Conservation (phyloP, 1,284 basidiomycete species). For the Apiotrichum sp. region DNA sequence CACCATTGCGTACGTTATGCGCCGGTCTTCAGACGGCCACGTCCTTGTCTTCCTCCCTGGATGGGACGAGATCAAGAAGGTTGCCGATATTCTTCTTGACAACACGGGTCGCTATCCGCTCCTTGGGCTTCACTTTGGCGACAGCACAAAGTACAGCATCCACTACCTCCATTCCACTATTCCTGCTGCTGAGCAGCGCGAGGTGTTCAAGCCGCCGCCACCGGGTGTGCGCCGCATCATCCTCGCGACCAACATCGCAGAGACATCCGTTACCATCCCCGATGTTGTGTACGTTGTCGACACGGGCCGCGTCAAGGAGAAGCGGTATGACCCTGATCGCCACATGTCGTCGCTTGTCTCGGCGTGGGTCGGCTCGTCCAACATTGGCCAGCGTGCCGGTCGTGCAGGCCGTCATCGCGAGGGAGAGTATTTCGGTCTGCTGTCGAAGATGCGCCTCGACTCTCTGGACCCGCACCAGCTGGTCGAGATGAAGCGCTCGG, state of each 20-base stretch:
- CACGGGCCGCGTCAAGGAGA: conserved; percentile 81
- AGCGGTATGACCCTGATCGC: conserved; percentile 80
- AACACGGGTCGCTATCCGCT: conserved; percentile 49
- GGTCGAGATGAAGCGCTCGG: conserved; percentile 94
- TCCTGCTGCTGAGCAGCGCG: conserved; percentile 82
- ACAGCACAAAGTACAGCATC: conserved; percentile 61
- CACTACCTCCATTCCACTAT: conserved; percentile 88
- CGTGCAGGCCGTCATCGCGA: conserved; percentile 87
- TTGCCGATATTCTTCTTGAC: conserved; percentile 62
- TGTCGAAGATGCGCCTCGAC: conserved; percentile 61
- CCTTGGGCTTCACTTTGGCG: conserved; percentile 59
- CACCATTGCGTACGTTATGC: conserved; percentile 71
- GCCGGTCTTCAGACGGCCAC: conserved; percentile 73
- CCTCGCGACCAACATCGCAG: conserved; percentile 91
- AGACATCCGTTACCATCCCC: conserved; percentile 93
- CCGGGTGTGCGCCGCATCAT: conserved; percentile 77
- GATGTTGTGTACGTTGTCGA: conserved; percentile 95
- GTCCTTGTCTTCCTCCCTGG: conserved; percentile 69
- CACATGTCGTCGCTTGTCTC: conserved; percentile 81
- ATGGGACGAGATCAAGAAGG: conserved; percentile 75
- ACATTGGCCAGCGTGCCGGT: conserved; percentile 86
- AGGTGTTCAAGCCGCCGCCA: conserved; percentile 77
- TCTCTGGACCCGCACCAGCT: conserved; percentile 73
- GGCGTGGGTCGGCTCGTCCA: conserved; percentile 89
- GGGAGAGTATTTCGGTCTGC: conserved; percentile 85